Conservation (phyloP, 345 rosid genomes). For the Bretschneidera sinensis region DNA sequence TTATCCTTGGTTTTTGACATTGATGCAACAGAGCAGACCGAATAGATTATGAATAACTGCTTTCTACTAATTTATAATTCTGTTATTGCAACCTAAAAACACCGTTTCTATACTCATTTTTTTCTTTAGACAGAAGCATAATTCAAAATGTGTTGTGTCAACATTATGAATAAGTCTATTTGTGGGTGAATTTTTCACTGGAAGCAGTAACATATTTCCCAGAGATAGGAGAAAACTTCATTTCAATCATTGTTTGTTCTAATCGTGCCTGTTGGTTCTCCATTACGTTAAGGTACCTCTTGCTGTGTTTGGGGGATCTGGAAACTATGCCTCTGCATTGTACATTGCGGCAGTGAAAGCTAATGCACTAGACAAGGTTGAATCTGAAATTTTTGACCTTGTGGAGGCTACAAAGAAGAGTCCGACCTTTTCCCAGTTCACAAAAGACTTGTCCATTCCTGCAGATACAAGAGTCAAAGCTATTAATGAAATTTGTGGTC, state of each 20-base stretch:
- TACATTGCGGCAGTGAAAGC: conserved; percentile 63
- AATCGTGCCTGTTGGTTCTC: conserved; percentile 11
- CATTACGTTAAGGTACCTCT: conserved; percentile 54
- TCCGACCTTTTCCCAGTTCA: conserved; percentile 57
- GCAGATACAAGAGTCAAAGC: conserved; percentile 50
- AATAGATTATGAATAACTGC: conserved; percentile 4
- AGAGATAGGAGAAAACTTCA: not conserved
- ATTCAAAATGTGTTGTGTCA: too few species aligned
- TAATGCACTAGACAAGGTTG: conserved; percentile 68
- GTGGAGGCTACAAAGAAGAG: conserved; percentile 60
- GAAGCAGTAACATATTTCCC: not conserved
- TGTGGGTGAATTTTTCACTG: not conserved
- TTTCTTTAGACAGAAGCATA: too few species aligned
- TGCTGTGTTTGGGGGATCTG: conserved; percentile 67
- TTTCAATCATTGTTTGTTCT: conserved; percentile 1
- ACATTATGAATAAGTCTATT: too few species aligned
- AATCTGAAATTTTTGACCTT: conserved; percentile 62
- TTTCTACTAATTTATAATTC: not conserved
- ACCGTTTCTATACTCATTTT: not conserved
- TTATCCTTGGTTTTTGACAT: not conserved
- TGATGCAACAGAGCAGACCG: not conserved
- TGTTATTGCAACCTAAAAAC: not conserved
- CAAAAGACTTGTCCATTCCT: conserved; percentile 76
- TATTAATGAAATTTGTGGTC: conserved; percentile 44
- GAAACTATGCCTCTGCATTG: conserved; percentile 87